Percentiles rank a stretch among this genome's conserved stretches.
Conservation (phyloP, 352 stramenopile species). For the Globisporangium camurandrum region DNA sequence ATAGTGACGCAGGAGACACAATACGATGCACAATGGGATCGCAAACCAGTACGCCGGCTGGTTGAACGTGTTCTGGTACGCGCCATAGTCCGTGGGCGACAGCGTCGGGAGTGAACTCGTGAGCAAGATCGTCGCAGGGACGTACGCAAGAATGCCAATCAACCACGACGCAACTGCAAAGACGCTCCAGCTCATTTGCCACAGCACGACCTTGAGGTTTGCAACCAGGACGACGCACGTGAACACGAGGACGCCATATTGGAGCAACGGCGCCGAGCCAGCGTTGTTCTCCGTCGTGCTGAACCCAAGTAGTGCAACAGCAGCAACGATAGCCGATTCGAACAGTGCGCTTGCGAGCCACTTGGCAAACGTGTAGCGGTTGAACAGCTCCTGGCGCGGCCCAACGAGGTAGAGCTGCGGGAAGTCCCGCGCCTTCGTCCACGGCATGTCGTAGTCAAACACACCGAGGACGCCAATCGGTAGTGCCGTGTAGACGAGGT, state of each 20-base stretch:
- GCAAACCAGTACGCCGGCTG: slow-evolving; percentile 69
- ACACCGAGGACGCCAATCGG: slow-evolving; percentile 85
- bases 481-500: slow-evolving; percentile 90
- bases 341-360: slow-evolving; percentile 79
- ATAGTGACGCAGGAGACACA: slow-evolving; percentile 60
- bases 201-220: slow-evolving; percentile 87
- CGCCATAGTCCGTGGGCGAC: slow-evolving; percentile 63
- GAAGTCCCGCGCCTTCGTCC: slow-evolving; percentile 47
- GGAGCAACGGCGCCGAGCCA: slow-evolving; percentile 85
- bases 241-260: slow-evolving; percentile 91
- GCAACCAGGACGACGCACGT: slow-evolving; percentile 90
- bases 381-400: slow-evolving; percentile 72
- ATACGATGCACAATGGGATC: slow-evolving; percentile 41
- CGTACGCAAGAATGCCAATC: slow-evolving; percentile 53
- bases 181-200: slow-evolving; percentile 74
- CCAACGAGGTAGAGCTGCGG: slow-evolving; percentile 73
- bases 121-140: slow-evolving; percentile 53
- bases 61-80: slow-evolving; percentile 62
- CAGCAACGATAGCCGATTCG: slow-evolving; percentile 58
- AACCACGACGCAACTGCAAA: slow-evolving; percentile 44
- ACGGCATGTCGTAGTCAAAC: slow-evolving; percentile 79
- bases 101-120: slow-evolving; percentile 56
- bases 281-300: slow-evolving; percentile 64
- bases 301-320: slow-evolving; percentile 65
- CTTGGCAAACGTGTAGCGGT: slow-evolving; percentile 78